phyloP scores from a whole-genome alignment of 805 yeast genomes.

The Myxozyma vanderwaltii region DNA sequence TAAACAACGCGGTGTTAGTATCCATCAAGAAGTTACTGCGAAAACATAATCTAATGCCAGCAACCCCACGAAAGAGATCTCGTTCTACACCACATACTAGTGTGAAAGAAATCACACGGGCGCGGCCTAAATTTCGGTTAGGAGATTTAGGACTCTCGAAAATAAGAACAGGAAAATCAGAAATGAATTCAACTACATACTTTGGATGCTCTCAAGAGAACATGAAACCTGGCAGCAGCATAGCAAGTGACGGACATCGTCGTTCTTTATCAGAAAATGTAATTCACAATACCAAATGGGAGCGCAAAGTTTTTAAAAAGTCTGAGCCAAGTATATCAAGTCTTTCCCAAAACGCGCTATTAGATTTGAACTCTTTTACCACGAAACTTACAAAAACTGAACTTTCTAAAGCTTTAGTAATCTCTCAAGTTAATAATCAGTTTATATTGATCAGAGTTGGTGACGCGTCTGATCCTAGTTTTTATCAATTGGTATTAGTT shows the following conservation, averaged over 20 bases:
- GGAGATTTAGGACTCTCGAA: constrained; percentile 11
- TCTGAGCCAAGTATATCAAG: constrained; percentile 13
- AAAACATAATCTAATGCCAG: background rate
- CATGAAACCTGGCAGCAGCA: background rate
- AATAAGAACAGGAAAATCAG: constrained; percentile 1
- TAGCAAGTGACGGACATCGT: background rate
- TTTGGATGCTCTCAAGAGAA: background rate
- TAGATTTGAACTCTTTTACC: background rate
- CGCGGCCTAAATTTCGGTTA: background rate
- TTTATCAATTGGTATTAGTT: constrained; percentile 46
- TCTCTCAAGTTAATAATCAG: constrained; percentile 60
- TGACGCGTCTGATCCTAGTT: constrained; percentile 7
- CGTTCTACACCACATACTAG: background rate
- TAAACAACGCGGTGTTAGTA: background rate
- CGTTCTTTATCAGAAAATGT: background rate
- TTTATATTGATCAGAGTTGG: constrained; percentile 55
- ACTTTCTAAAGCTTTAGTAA: constrained; percentile 23
- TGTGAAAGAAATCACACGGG: background rate
- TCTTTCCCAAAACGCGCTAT: background rate
- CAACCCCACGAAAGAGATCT: constrained; percentile 5
- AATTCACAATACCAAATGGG: background rate
- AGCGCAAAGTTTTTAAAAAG: constrained; percentile 3
- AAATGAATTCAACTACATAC: background rate
- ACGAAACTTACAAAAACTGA: constrained; percentile 1
- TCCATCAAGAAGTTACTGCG: background rate